A percentile compares a stretch with the other conserved stretches of the same genome.
Conservation (phyloP, 2,329 filamentous ascomycete genomes). For the Camillea tinctor region DNA sequence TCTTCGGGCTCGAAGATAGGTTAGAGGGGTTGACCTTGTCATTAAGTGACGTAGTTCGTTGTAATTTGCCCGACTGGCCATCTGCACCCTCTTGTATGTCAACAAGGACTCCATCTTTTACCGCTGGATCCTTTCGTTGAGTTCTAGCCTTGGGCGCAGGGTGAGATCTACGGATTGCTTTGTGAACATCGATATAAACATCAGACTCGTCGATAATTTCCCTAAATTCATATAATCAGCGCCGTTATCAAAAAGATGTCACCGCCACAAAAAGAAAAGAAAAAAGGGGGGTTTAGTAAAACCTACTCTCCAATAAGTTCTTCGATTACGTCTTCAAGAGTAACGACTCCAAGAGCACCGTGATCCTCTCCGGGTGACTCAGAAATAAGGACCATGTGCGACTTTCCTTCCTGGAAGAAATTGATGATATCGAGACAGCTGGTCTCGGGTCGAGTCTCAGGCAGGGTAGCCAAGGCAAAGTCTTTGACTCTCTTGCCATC, state of each 20-base stretch:
- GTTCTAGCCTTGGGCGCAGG: conserved; percentile 77
- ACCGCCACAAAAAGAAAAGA: conserved; percentile 8
- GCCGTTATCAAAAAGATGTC: neutral
- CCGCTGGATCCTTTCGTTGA: conserved; percentile 33
- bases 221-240: conserved; percentile 34
- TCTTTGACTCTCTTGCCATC: conserved; percentile 84
- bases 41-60: conserved; percentile 36
- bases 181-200: conserved; percentile 97
- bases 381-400: conserved; percentile 96
- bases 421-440: conserved; percentile 98
- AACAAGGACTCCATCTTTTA: conserved; percentile 37
- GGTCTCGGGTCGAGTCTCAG: conserved; percentile 91
- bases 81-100: conserved; percentile 38
- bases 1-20: conserved; percentile 48
- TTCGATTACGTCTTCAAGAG: conserved; percentile 96
- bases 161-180: conserved; percentile 86
- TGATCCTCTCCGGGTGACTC: conserved; percentile 85
- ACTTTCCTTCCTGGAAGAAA: conserved; percentile 99
- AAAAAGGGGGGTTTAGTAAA: too few species aligned
- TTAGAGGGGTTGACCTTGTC: conserved; percentile 38
- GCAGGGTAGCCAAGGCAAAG: conserved; percentile 88
- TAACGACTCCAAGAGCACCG: conserved; percentile 90
- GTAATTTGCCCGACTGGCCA: conserved; percentile 26
- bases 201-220: conserved; percentile 99
- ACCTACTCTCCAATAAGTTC: conserved; percentile 95